phyloP scores from a whole-genome alignment of 1,284 basidiomycete genomes.

The Ustilago shanxiensis region DNA sequence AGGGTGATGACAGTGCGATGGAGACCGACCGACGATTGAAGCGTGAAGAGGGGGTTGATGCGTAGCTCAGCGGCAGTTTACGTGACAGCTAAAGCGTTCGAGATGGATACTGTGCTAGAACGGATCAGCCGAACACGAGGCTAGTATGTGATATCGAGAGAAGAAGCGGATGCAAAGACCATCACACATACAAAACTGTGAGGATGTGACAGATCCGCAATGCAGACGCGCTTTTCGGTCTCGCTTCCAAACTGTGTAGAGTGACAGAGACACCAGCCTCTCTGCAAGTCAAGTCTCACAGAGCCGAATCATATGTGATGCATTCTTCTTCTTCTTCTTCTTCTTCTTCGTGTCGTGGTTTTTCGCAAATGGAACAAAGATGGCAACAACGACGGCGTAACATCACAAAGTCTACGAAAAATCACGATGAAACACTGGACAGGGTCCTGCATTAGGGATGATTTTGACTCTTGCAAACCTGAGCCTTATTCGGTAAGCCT shows the following conservation, averaged over 20 bases:
- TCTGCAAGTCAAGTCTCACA: not conserved
- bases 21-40: slow-evolving; percentile 5
- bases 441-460: no score
- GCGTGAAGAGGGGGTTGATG: not conserved
- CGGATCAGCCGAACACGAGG: not conserved
- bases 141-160: slow-evolving; percentile 4
- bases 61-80: not conserved
- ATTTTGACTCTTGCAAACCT: no score
- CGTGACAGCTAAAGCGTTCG: not conserved
- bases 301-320: not conserved
- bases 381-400: no score
- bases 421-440: no score
- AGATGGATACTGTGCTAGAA: not conserved
- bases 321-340: slow-evolving; percentile 11
- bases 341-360: slow-evolving; percentile 6
- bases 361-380: no score
- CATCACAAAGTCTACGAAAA: no score
- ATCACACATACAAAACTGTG: slow-evolving; percentile 4
- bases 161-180: slow-evolving; percentile 9
- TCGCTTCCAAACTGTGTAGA: not conserved
- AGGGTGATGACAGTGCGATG: not conserved
- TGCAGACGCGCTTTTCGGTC: slow-evolving; percentile 11
- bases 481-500: no score
- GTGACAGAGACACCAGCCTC: no score
- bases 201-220: slow-evolving; percentile 7